Conservation (phyloP, 2,329 filamentous ascomycete genomes). For the Penicillium psychrosexuale region DNA sequence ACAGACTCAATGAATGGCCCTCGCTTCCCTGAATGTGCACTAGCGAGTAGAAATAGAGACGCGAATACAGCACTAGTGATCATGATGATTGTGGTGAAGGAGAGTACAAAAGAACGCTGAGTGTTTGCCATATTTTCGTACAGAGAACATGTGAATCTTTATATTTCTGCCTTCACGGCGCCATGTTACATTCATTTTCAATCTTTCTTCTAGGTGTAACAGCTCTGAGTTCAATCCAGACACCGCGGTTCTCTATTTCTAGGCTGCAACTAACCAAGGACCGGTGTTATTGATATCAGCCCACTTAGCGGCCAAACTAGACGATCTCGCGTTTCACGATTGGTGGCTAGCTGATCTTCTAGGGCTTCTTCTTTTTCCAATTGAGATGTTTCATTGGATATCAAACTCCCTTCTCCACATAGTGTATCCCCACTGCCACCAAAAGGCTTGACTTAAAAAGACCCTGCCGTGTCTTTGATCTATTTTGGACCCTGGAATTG, state of each 20-base stretch:
- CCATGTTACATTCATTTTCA: background rate
- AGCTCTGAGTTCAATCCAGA: too few relatives aligned
- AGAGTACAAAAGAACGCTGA: background rate
- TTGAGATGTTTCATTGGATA: background rate
- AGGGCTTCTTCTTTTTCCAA: background rate
- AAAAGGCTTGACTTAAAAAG: background rate
- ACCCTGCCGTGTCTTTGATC: background rate
- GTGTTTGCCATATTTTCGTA: background rate
- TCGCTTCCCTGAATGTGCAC: slow-evolving; percentile 1
- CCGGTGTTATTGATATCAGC: background rate
- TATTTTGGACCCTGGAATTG: background rate
- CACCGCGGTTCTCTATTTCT: background rate
- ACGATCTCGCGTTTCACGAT: background rate
- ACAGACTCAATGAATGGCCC: background rate
- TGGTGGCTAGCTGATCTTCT: background rate
- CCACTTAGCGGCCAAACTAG: background rate
- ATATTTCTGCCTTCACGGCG: background rate
- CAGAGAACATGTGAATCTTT: background rate
- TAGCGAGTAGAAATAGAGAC: background rate
- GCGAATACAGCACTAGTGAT: background rate
- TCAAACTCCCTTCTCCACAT: background rate
- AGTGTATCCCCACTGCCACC: background rate
- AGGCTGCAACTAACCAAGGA: background rate
- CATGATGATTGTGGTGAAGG: background rate
- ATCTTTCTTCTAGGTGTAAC: too few relatives aligned